Evolutionary conservation across 768 basidiomycete genomes (phyloP).

Genomic region (Pisolithus albus): DNA sequence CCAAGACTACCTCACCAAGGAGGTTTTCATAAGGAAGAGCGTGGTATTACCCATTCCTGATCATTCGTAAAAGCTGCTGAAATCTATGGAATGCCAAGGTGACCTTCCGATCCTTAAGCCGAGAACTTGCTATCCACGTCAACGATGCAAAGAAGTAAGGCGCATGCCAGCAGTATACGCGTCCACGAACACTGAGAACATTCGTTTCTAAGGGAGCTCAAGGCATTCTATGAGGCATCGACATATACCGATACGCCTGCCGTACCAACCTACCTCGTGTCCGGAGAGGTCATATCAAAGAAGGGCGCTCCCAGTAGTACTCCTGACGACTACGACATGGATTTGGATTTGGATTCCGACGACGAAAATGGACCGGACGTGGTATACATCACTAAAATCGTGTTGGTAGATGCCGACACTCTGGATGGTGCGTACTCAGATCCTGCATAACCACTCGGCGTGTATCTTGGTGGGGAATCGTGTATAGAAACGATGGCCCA

Average conservation of each 20-base stretch:
- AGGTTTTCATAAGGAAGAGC: slow-evolving; percentile 37
- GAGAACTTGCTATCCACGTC: slow-evolving; percentile 64
- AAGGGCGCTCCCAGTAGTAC: background rate
- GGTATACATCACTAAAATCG: slow-evolving; percentile 41
- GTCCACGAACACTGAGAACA: background rate
- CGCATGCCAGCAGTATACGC: background rate
- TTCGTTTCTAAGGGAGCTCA: slow-evolving; percentile 49
- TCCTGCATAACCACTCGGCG: background rate
- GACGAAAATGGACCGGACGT: slow-evolving; percentile 36
- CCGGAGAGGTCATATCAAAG: slow-evolving; percentile 41
- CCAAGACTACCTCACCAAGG: slow-evolving; percentile 40
- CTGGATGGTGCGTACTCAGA: slow-evolving; percentile 48
- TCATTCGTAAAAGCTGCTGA: background rate
- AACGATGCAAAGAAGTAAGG: slow-evolving; percentile 72
- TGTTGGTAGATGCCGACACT: slow-evolving; percentile 56
- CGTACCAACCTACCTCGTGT: slow-evolving; percentile 66
- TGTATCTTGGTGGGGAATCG: background rate
- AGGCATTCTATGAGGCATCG: slow-evolving; percentile 45
- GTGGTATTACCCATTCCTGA: slow-evolving; percentile 28
- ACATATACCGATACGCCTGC: slow-evolving; percentile 23
- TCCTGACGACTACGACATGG: slow-evolving; percentile 23
- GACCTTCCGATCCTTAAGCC: slow-evolving; percentile 72
- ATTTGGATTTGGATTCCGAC: slow-evolving; percentile 26
- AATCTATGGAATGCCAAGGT: slow-evolving; percentile 39
- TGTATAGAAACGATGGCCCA: slow-evolving; percentile 44